A percentile compares a stretch with the other conserved stretches of the same genome.
phyloP scores from a whole-genome alignment of 352 stramenopile species.

The Phytophthora meadii region DNA sequence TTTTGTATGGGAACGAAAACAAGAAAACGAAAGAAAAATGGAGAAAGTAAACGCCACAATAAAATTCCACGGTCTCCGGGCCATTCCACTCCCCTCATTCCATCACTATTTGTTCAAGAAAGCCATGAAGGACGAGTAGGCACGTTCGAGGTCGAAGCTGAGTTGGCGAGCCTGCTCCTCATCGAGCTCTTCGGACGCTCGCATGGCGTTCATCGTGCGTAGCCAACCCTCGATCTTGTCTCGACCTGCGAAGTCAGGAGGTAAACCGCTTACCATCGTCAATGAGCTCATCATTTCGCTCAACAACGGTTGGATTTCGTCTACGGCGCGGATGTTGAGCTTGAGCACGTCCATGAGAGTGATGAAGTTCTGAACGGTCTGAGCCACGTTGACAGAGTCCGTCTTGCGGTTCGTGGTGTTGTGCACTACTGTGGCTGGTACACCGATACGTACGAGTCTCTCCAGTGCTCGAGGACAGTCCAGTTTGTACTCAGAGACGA shows the following conservation, averaged over 20 bases:
- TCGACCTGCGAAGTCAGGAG: slow-evolving; percentile 94
- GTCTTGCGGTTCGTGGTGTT: slow-evolving; percentile 83
- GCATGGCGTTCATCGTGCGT: slow-evolving; percentile 95
- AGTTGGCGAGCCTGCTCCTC: slow-evolving; percentile 96
- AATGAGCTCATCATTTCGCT: slow-evolving; percentile 96
- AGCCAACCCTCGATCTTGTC: slow-evolving; percentile 96
- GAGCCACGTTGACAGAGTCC: slow-evolving; percentile 92
- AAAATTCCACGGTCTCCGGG: slow-evolving; percentile 30
- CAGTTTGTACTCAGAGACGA: slow-evolving; percentile 96
- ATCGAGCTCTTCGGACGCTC: slow-evolving; percentile 95
- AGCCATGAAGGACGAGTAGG: slow-evolving; percentile 95
- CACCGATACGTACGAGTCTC: slow-evolving; percentile 93
- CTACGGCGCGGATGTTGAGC: slow-evolving; percentile 96
- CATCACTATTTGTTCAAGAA: slow-evolving; percentile 81
- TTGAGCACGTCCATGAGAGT: slow-evolving; percentile 99
- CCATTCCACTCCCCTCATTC: slow-evolving; percentile 14
- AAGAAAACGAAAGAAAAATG: slow-evolving; percentile 33
- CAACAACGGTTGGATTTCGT: slow-evolving; percentile 97
- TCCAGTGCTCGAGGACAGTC: slow-evolving; percentile 96
- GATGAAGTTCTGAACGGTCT: slow-evolving; percentile 98
- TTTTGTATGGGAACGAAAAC: slow-evolving; percentile 37
- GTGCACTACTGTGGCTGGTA: slow-evolving; percentile 92
- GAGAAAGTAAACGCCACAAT: slow-evolving; percentile 36
- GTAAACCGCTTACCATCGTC: slow-evolving; percentile 93
- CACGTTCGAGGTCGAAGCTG: slow-evolving; percentile 95